Base-by-base conservation (phyloP, 306 rosid genomes). In the Myrica gale region DNA sequence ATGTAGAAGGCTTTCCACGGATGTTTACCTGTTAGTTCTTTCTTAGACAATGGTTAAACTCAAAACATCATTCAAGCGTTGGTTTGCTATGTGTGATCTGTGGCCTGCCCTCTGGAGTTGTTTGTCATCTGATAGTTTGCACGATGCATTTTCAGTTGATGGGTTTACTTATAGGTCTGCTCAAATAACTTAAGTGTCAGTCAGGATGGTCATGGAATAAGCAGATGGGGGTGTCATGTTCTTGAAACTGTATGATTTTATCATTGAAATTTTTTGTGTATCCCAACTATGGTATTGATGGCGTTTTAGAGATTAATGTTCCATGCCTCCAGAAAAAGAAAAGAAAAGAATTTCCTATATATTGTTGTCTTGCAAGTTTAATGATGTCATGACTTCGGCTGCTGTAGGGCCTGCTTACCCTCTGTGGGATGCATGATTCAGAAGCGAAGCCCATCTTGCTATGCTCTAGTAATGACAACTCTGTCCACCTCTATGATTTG, bases 391-490 rank as follows among this genome's bases (percentile, higher is more conserved):
- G 74, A 20, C 69, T 54, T 39, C 79, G 57, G 46, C 26, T 72
- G 57, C 60, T 89, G 81, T 83, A 95, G 98, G 97, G 97, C 73
- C 62, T 95, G 76, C 76, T 95, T 80, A 80, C 93, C 32, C 92
- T 95, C 26, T 84, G 97, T 76, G 98, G 98, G 71, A 92, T 92
- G 93, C 97, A 84, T 65, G 98, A 95, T 82, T 70, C 88, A 26
- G 97, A 92, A 78, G 90, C 90, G 80, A 92, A 92, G 83, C 98
- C 98, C n/a, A 79, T 95, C 56, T 83, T 92, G 85, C 67, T 92
- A 69, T 89, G 97, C 76, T 74, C 98, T 63, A 85, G 92, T 93
- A 95, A 92, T 71, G 97, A 92, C 85, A 92, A 92, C 82, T 80
- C 96, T 45, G 93, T 92, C 81, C 97, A 84, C 81, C 83, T 92